These are phyloP conservation scores for Drechslerella dactyloides DNA, from an alignment of 2,329 filamentous ascomycete species.

Conservation along the genomic window DNA sequence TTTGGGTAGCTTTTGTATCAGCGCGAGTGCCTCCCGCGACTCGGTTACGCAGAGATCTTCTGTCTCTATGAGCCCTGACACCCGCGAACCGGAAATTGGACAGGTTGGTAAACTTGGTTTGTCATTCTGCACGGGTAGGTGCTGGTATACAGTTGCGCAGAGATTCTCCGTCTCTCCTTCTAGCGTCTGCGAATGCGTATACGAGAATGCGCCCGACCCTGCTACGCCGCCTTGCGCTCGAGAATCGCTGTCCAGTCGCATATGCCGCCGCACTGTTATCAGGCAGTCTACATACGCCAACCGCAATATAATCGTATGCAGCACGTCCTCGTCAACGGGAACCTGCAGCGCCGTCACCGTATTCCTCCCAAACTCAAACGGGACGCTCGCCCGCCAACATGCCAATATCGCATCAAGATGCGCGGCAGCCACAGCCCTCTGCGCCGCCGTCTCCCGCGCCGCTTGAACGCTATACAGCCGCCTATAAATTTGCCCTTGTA, in stretches of 20 bases:
- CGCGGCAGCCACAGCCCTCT: conserved; percentile 51
- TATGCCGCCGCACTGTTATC: conserved; percentile 34
- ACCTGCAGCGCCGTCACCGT: conserved; percentile 34
- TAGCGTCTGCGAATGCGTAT: too few species aligned
- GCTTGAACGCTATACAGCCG: conserved; percentile 53
- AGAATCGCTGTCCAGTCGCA: neutral
- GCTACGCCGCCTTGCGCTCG: too few species aligned
- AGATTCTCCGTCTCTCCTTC: too few species aligned
- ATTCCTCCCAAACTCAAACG: conserved; percentile 42
- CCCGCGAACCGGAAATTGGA: neutral
- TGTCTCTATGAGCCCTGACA: neutral
- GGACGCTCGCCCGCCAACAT: conserved; percentile 53
- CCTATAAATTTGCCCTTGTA: conserved; percentile 55
- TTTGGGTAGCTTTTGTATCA: conserved; percentile 53
- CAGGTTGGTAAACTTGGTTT: neutral
- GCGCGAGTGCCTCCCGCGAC: conserved; percentile 54
- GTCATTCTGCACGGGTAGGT: neutral
- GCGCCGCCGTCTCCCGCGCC: conserved; percentile 50
- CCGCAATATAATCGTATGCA: conserved; percentile 55
- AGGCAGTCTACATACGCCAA: conserved; percentile 55
- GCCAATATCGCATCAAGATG: conserved; percentile 54
- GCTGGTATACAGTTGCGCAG: neutral
- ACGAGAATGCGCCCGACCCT: too few species aligned
- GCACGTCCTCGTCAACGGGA: conserved; percentile 51
- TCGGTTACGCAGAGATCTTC: conserved; percentile 53